These are phyloP conservation scores for Pichia sp. DNA, from an alignment of 1,139 yeast species.

Conservation along the genomic window DNA sequence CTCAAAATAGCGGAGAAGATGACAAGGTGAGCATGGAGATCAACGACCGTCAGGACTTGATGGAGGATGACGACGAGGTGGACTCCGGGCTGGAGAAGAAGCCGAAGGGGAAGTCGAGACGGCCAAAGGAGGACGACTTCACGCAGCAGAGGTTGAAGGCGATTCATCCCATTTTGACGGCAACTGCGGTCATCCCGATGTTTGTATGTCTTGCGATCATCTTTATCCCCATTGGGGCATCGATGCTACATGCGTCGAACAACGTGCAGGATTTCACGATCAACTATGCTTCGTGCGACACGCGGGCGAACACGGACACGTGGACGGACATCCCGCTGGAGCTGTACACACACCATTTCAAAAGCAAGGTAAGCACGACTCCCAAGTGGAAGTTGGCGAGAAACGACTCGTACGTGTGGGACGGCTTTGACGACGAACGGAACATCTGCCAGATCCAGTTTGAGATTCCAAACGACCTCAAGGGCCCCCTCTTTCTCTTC, in stretches of 20 bases:
- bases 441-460: slow-evolving; percentile 76
- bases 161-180: slow-evolving; percentile 79
- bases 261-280: slow-evolving; percentile 73
- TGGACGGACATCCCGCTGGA: slow-evolving; percentile 61
- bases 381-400: slow-evolving; percentile 67
- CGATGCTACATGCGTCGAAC: slow-evolving; percentile 77
- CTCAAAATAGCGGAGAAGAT: neutral
- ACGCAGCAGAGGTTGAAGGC: slow-evolving; percentile 61
- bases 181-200: slow-evolving; percentile 81
- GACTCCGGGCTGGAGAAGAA: slow-evolving; percentile 35
- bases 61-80: slow-evolving; percentile 34
- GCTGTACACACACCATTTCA: slow-evolving; percentile 52
- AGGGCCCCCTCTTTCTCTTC: slow-evolving; percentile 72
- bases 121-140: slow-evolving; percentile 59
- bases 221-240: slow-evolving; percentile 89
- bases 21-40: slow-evolving; percentile 5
- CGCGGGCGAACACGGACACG: slow-evolving; percentile 47
- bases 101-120: slow-evolving; percentile 40
- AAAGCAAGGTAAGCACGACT: slow-evolving; percentile 29
- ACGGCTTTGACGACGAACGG: slow-evolving; percentile 51
- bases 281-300: slow-evolving; percentile 74
- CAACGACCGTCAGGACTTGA: slow-evolving; percentile 19
- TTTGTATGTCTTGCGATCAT: slow-evolving; percentile 72
- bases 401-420: slow-evolving; percentile 39
- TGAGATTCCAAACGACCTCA: slow-evolving; percentile 66